Base-by-base conservation (phyloP, 192 early-diverging fungal genomes). In the Podochytrium sp. region DNA sequence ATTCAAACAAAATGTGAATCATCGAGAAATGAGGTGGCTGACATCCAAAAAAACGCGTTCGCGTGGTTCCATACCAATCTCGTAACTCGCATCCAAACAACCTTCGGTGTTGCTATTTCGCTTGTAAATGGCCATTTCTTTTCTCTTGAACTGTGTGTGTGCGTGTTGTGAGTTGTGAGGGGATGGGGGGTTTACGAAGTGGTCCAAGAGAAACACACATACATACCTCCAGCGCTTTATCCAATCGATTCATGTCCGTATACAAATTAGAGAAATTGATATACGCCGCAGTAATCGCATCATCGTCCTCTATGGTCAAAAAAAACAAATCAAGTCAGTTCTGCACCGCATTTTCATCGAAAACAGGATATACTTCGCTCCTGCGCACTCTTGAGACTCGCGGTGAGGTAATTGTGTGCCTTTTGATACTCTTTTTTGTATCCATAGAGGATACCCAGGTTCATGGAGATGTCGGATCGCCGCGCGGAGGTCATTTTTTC, bases 391-490 rank as follows among this genome's bases (percentile, higher is more conserved):
- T 50, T 66, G 23, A 66, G 65, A 23, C 34, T 32, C 18, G n/a
- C 14, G 43, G 43, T 43, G 0, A 66, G 43, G 29, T 7, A 33
- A 29, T 20, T 50, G 1, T 29, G 65, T 23, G 41, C 65, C 0
- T 23, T 23, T 18, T 50, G 23, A 12, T 50, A 32, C 2, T 50
- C 18, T 27, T 43, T 23, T 30, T 50, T 18, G 30, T 29, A 50
- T 25, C 65, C 65, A 43, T 18, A 66, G 23, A 32, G n/a, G 35
- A 66, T 66, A 6, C 65, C 65, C 42, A 66, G 30, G 43, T 66
- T 66, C 65, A 66, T 50, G 20, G 50, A 18, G 16, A 66, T 32
- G 43, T 66, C 65, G 6, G 42, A 33, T 20, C 43, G 39, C 39
- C 14, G 7, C 7, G 7, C 25, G 7, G 55, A 7, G 16, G 55